Conservation (phyloP, 768 basidiomycete genomes). For the Tulasnella sp. region DNA sequence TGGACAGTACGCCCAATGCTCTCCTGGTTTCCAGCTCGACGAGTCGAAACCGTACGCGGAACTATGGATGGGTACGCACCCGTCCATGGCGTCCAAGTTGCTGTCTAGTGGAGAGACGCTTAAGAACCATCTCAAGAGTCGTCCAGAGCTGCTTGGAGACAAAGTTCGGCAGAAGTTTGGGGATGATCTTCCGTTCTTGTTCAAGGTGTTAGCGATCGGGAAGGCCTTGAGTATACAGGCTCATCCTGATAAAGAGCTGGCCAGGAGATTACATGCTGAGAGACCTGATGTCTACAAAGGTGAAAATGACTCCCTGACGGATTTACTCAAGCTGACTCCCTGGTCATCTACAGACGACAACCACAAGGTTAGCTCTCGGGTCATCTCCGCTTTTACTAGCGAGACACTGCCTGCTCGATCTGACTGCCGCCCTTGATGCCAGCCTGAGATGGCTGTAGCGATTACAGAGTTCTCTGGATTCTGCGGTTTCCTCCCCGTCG, state of each 20-base stretch:
- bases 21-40: constrained; percentile 58
- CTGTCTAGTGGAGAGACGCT: constrained; percentile 41
- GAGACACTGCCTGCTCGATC: not conserved
- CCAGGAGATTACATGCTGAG: constrained; percentile 51
- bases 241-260: constrained; percentile 80
- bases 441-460: constrained; percentile 96
- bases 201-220: constrained; percentile 83
- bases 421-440: not conserved
- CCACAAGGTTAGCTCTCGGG: constrained; percentile 47
- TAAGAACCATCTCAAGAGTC: constrained; percentile 46
- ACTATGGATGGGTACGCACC: constrained; percentile 99
- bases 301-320: constrained; percentile 22
- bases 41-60: constrained; percentile 80
- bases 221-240: constrained; percentile 88
- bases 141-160: constrained; percentile 59
- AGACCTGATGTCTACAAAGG: constrained; percentile 88
- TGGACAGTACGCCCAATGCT: constrained; percentile 66
- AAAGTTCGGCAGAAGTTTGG: constrained; percentile 45
- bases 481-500: constrained; percentile 84
- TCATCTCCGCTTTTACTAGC: not conserved
- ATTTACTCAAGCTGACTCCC: not conserved
- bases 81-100: constrained; percentile 52
- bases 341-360: constrained; percentile 53
- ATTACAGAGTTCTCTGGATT: constrained; percentile 81
- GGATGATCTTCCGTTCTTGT: constrained; percentile 75